A percentile compares a stretch with the other conserved stretches of the same genome.
Evolutionary conservation across 306 rosid genomes (phyloP).

Genomic region (Trifolium pratense): DNA sequence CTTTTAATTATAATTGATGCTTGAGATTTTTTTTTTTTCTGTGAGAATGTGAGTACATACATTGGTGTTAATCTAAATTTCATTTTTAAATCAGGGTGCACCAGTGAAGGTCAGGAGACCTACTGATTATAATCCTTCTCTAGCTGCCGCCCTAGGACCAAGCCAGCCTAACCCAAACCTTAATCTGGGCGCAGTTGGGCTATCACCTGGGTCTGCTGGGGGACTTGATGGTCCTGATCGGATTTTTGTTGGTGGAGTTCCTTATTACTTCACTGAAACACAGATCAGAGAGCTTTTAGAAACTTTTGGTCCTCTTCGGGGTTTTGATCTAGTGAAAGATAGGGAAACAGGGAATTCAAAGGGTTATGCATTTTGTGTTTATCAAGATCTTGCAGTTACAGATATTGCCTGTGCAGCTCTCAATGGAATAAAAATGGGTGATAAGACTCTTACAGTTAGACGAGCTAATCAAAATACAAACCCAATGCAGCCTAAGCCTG

Average conservation of each 20-base stretch:
- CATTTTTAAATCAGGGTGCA: slow-evolving; percentile 69
- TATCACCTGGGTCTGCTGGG: slow-evolving; percentile 99
- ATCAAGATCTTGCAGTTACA: slow-evolving; percentile 97
- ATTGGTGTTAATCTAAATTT: slow-evolving; percentile 8
- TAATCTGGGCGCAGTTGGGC: slow-evolving; percentile 87
- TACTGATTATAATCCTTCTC: slow-evolving; percentile 94
- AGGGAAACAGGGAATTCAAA: slow-evolving; percentile 98
- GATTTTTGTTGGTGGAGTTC: slow-evolving; percentile 97
- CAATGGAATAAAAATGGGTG: slow-evolving; percentile 99
- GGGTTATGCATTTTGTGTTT: slow-evolving; percentile 98
- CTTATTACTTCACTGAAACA: slow-evolving; percentile 93
- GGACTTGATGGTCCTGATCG: slow-evolving; percentile 99
- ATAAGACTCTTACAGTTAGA: slow-evolving; percentile 94
- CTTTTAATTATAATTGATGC: not conserved
- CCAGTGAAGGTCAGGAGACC: slow-evolving; percentile 99
- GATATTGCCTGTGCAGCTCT: slow-evolving; percentile 99
- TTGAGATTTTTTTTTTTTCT: slow-evolving; percentile 8
- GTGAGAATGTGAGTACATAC: not conserved
- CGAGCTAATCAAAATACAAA: slow-evolving; percentile 97
- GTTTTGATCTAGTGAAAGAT: slow-evolving; percentile 97
- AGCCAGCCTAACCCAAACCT: slow-evolving; percentile 97
- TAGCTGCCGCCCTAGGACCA: slow-evolving; percentile 98
- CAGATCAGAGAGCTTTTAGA: slow-evolving; percentile 95
- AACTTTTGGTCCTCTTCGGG: slow-evolving; percentile 95
- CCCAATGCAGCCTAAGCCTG: slow-evolving; percentile 84